A percentile compares a stretch with the other conserved stretches of the same genome.
These are phyloP conservation scores for Plenodomus tracheiphilus DNA, from an alignment of 2,329 filamentous ascomycete genomes.

Conservation along the genomic window DNA sequence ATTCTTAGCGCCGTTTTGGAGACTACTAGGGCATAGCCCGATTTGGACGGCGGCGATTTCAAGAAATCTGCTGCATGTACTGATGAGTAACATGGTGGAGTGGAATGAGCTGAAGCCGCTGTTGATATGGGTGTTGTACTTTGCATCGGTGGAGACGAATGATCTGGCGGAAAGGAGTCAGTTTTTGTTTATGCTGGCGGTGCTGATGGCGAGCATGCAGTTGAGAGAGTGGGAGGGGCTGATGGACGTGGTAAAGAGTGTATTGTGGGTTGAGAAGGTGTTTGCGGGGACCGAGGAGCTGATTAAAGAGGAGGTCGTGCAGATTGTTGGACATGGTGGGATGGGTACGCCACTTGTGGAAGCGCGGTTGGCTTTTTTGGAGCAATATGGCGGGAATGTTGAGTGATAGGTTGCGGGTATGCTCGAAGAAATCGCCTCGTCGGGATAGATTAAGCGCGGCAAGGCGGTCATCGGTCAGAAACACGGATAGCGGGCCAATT, in stretches of 20 bases:
- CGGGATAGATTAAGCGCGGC: no score
- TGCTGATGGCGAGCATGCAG: conserved; percentile 27
- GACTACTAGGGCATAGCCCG: conserved; percentile 25
- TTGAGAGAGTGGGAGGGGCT: conserved; percentile 25
- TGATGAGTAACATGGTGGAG: conserved; percentile 26
- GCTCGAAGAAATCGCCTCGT: no score
- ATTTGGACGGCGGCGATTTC: conserved; percentile 30
- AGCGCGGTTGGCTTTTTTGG: neutral
- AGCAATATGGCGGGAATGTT: neutral
- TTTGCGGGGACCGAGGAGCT: conserved; percentile 26
- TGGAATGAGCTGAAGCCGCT: conserved; percentile 35
- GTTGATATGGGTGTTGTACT: conserved; percentile 32
- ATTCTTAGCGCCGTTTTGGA: conserved; percentile 34
- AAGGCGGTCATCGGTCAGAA: no score
- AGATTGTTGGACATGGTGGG: conserved; percentile 9
- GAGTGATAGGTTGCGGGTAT: no score
- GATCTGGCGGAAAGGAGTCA: conserved; percentile 28
- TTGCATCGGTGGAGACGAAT: conserved; percentile 30
- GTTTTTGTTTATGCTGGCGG: conserved; percentile 31
- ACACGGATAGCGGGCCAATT: no score
- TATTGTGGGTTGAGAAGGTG: conserved; percentile 37
- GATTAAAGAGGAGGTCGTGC: conserved; percentile 32
- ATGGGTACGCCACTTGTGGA: neutral
- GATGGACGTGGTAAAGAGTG: conserved; percentile 27
- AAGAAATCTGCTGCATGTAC: conserved; percentile 23